phyloP scores from a whole-genome alignment of 1,284 basidiomycete genomes.

The Leucoagaricus sp. region DNA sequence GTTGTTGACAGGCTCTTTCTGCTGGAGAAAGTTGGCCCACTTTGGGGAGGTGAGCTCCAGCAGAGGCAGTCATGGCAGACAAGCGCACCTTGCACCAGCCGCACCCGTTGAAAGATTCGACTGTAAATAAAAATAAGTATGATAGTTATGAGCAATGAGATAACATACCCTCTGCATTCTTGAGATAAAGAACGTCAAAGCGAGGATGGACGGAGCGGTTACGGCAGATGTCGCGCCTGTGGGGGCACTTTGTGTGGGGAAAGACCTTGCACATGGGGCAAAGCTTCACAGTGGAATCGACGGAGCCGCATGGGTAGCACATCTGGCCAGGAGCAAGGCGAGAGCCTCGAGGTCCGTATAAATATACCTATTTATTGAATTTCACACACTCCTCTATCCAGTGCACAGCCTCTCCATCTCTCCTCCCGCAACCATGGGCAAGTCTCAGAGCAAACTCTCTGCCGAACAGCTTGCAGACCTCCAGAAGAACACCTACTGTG shows the following conservation, averaged over 20 bases:
- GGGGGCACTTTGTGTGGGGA: slow-evolving; percentile 70
- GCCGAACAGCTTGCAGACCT: slow-evolving; percentile 94
- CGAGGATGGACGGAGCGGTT: slow-evolving; percentile 72
- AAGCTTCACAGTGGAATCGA: slow-evolving; percentile 61
- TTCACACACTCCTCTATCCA: slow-evolving; percentile 12
- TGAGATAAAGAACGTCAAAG: slow-evolving; percentile 72
- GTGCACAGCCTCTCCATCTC: slow-evolving; percentile 20
- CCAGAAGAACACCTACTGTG: slow-evolving; percentile 98
- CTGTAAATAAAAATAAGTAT: slow-evolving; percentile 35
- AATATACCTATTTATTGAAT: slow-evolving; percentile 16
- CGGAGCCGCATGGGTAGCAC: slow-evolving; percentile 71
- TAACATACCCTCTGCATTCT: slow-evolving; percentile 77
- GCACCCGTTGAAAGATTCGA: slow-evolving; percentile 80
- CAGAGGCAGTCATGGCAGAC: slow-evolving; percentile 17
- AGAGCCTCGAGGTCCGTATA: slow-evolving; percentile 13
- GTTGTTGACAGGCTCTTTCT: slow-evolving; percentile 55
- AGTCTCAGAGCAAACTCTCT: slow-evolving; percentile 95
- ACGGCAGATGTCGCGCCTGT: slow-evolving; percentile 69
- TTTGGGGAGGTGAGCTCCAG: slow-evolving; percentile 32
- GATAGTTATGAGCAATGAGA: slow-evolving; percentile 14
- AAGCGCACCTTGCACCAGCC: slow-evolving; percentile 77
- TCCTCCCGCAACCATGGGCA: slow-evolving; percentile 70
- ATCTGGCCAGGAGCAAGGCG: slow-evolving; percentile 43
- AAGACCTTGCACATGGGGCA: slow-evolving; percentile 86
- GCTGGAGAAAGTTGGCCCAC: slow-evolving; percentile 51